Evolutionary conservation across 78 protist genomes (phyloP).

Genomic region (Dictyostelium firmibasis): DNA sequence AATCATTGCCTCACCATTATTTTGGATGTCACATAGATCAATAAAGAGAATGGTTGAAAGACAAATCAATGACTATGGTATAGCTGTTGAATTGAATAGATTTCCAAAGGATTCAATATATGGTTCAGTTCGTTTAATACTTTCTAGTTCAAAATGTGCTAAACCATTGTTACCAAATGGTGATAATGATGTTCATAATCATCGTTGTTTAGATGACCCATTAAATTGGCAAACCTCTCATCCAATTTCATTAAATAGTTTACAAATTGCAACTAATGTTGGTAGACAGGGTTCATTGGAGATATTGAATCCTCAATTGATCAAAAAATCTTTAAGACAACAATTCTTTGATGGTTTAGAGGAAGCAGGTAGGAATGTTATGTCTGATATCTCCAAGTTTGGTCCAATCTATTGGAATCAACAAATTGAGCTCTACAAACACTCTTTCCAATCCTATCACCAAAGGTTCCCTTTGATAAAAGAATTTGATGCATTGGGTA

Average conservation of each 20-base stretch:
- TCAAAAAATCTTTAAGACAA: not conserved
- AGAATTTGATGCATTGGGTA: constrained; percentile 59
- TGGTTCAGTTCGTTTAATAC: constrained; percentile 71
- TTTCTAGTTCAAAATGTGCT: not conserved
- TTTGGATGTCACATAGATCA: constrained; percentile 57
- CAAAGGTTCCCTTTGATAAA: constrained; percentile 38
- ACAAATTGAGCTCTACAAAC: not conserved
- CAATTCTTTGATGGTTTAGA: constrained; percentile 19
- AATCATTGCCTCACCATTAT: constrained; percentile 72
- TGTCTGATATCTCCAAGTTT: constrained; percentile 41
- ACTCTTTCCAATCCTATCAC: constrained; percentile 13
- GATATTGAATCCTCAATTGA: not conserved
- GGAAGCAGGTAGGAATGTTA: constrained; percentile 39
- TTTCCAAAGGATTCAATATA: constrained; percentile 79
- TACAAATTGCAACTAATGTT: constrained; percentile 79
- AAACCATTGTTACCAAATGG: not conserved
- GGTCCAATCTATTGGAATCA: constrained; percentile 63
- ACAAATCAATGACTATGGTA: constrained; percentile 62
- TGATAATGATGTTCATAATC: not conserved
- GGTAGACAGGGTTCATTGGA: constrained; percentile 79
- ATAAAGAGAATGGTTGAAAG: constrained; percentile 40
- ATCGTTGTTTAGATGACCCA: not conserved
- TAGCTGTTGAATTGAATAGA: constrained; percentile 51
- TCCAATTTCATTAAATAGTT: constrained; percentile 57
- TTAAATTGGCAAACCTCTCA: constrained; percentile 70